phyloP scores from a whole-genome alignment of 228 moss, liverwort and hornwort species.

The Sphagnum magellanicum region DNA sequence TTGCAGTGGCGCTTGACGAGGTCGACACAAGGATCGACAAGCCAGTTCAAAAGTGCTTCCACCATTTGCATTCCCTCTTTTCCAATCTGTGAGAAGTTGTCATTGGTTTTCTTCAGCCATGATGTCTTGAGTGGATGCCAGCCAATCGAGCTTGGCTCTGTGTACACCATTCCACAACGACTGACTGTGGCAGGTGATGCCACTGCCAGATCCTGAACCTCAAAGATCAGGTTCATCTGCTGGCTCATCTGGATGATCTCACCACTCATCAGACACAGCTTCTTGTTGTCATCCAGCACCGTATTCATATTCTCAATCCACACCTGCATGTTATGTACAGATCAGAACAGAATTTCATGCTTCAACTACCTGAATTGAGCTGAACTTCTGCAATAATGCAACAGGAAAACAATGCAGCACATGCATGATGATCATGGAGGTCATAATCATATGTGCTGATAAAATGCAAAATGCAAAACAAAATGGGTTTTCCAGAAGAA shows the following conservation, averaged over 20 bases:
- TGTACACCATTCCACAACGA: slow-evolving; percentile 74
- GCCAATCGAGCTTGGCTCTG: slow-evolving; percentile 56
- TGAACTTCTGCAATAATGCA: background rate
- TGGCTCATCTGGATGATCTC: slow-evolving; percentile 69
- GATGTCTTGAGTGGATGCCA: slow-evolving; percentile 54
- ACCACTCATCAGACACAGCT: slow-evolving; percentile 70
- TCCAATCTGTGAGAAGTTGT: slow-evolving; percentile 31
- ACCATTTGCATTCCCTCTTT: slow-evolving; percentile 31
- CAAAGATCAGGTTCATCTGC: slow-evolving; percentile 72
- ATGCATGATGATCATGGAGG: background rate
- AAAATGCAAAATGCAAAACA: background rate
- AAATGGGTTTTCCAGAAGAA: background rate
- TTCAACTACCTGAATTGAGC: background rate
- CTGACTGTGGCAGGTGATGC: slow-evolving; percentile 73
- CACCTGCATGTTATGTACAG: slow-evolving; percentile 26
- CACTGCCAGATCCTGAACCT: slow-evolving; percentile 69
- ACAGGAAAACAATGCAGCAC: background rate
- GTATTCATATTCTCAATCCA: slow-evolving; percentile 84
- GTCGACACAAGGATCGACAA: slow-evolving; percentile 63
- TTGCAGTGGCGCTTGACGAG: slow-evolving; percentile 52
- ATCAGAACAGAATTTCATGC: background rate
- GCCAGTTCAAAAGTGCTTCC: slow-evolving; percentile 44
- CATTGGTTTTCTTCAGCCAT: slow-evolving; percentile 37
- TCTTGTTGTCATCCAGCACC: slow-evolving; percentile 73
- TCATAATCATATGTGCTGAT: background rate